phyloP scores from a whole-genome alignment of 352 stramenopile species.

The Blastocystis sp. region DNA sequence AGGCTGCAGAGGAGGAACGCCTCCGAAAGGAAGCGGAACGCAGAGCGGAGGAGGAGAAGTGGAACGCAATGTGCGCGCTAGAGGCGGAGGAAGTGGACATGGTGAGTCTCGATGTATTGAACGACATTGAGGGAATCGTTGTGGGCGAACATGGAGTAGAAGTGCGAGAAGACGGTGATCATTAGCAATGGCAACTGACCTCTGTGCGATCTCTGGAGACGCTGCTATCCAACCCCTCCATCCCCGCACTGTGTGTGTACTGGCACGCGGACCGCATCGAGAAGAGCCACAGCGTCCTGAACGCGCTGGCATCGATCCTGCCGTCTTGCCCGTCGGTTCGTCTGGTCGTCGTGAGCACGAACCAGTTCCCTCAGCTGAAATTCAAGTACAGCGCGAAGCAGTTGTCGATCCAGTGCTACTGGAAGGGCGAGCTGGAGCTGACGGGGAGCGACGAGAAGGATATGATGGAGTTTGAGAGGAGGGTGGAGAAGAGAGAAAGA shows the following conservation, averaged over 20 bases:
- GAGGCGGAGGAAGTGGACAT: neutral
- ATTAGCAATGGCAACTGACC: neutral
- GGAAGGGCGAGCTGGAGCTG: neutral
- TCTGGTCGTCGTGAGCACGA: neutral
- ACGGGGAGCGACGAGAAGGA: neutral
- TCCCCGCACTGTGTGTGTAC: slow-evolving; percentile 31
- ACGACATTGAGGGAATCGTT: neutral
- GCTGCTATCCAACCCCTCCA: neutral
- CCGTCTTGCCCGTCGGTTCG: neutral
- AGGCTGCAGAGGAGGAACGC: neutral
- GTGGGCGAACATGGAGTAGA: neutral
- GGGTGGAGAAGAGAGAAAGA: neutral
- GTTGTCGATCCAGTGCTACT: slow-evolving; percentile 23
- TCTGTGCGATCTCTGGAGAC: neutral
- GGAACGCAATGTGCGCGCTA: neutral
- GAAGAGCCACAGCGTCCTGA: slow-evolving; percentile 2
- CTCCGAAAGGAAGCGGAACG: neutral
- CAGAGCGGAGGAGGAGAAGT: neutral
- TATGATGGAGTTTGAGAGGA: neutral
- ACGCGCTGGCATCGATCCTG: neutral
- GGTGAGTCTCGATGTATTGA: neutral
- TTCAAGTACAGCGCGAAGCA: slow-evolving; percentile 6
- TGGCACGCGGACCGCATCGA: neutral
- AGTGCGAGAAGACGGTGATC: neutral
- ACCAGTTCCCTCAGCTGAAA: slow-evolving; percentile 27